Evolutionary conservation across 495 filamentous ascomycete genomes (phyloP).

Genomic region (Aspergillus hancockii): DNA sequence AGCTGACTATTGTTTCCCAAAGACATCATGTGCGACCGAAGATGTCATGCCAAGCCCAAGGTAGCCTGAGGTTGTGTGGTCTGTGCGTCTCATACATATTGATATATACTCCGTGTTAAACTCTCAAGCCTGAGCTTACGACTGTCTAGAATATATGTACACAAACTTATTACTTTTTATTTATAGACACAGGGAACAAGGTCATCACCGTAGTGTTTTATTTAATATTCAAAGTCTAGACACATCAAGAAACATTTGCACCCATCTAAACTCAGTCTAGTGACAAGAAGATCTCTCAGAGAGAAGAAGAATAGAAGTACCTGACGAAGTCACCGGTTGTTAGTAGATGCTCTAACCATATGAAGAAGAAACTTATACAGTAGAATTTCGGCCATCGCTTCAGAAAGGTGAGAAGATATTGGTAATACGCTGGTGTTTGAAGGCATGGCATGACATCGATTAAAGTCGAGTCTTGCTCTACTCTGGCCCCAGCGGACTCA

Average conservation of each 20-base stretch:
- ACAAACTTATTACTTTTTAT: too few species aligned
- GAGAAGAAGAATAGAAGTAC: background rate
- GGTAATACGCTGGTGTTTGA: slow-evolving; percentile 49
- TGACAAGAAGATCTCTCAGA: background rate
- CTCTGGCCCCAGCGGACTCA: slow-evolving; percentile 61
- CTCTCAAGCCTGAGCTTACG: too few species aligned
- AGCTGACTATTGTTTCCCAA: background rate
- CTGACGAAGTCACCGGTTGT: background rate
- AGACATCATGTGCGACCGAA: slow-evolving; percentile 6
- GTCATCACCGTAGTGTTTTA: too few species aligned
- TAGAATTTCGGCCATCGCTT: slow-evolving; percentile 18
- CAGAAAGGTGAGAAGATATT: slow-evolving; percentile 55
- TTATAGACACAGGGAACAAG: too few species aligned
- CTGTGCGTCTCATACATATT: slow-evolving; percentile 27
- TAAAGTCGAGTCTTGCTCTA: slow-evolving; percentile 40
- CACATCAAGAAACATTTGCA: too few species aligned
- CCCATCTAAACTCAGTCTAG: background rate
- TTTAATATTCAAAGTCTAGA: too few species aligned
- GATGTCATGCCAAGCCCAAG: slow-evolving; percentile 41
- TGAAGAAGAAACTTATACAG: background rate
- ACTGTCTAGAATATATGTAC: too few species aligned
- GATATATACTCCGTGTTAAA: background rate
- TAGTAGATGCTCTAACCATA: background rate
- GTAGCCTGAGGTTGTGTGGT: slow-evolving; percentile 23
- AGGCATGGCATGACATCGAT: slow-evolving; percentile 49